Base-by-base conservation (phyloP, 441 rosid species). In the Populus trichocarpa region DNA sequence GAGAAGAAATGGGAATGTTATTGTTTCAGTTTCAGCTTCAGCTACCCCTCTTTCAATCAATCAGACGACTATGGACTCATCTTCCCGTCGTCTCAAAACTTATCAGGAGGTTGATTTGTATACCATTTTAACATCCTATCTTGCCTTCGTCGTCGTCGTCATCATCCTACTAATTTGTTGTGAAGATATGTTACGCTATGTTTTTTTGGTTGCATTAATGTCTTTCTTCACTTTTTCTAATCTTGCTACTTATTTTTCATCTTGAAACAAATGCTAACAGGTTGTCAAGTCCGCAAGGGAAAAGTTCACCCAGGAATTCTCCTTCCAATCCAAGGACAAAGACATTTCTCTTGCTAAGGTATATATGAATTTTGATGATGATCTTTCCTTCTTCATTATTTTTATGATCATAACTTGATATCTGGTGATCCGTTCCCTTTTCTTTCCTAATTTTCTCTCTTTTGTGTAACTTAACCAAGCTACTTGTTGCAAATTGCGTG, bases 261-360 rank as follows among this genome's bases (percentile, higher is more conserved):
- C 59, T 63, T 36, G 26, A 38, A 46, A 53, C 68, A 77, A 71
- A n/a, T 30, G 72, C 46, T 76, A 33, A 67, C 86, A 93, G 98
- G 90, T 86, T 75, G 81, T 82, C 80, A 86, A 88, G 82, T 78
- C 90, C 71, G 90, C 94, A 4, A 85, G 98, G 64, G 71, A 88
- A 65, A 87, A 85, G 86, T 94, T 94, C 89, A 83, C 90, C 76
- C 85, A 81, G 70, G 96, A 89, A 85, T 86, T 92, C 83, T 92
- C 93, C 71, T 85, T 84, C 77, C 92, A 84, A 77, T 87, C 95
- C 77, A 90, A 89, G 87, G 98, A 92, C 86, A 79, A 83, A 77
- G 92, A 94, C 77, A 86, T 92, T 78, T 90, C 97, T 75, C 88
- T 91, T 74, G 94, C 98, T 67, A 91, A 89, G 94, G 98, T 91